Evolutionary conservation across 257 asterid genomes (phyloP).

Genomic region (Galeopsis tetrahit): DNA sequence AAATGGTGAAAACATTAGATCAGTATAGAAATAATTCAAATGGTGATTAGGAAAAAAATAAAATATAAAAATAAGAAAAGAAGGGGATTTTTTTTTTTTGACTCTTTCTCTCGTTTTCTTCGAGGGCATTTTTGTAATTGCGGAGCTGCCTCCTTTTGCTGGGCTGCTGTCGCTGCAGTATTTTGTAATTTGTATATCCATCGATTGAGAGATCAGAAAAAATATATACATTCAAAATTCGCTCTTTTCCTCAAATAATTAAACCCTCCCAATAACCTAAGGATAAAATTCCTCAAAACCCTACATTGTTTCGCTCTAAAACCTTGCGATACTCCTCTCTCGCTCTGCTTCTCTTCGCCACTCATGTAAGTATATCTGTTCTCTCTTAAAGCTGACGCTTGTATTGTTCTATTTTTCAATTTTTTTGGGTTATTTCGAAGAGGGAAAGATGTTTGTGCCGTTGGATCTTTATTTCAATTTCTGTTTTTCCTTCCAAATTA

Average conservation of each 20-base stretch:
- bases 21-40: too few relatives aligned
- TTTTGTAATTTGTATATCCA: not conserved
- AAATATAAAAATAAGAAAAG: too few relatives aligned
- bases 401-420: not conserved
- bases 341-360: constrained; percentile 1
- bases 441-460: not conserved
- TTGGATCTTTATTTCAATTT: constrained; percentile 10
- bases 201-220: not conserved
- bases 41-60: too few relatives aligned
- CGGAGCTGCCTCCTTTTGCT: not conserved
- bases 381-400: not conserved
- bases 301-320: constrained; percentile 28
- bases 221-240: not conserved
- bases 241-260: constrained; percentile 5
- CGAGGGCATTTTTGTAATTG: constrained; percentile 7
- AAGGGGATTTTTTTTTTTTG: too few relatives aligned
- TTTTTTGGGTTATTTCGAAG: not conserved
- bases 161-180: constrained; percentile 1
- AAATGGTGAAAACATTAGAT: too few relatives aligned
- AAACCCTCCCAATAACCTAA: constrained; percentile 23
- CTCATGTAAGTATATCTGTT: constrained; percentile 25
- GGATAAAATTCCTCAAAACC: constrained; percentile 34
- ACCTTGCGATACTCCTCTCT: constrained; percentile 7
- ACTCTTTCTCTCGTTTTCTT: too few relatives aligned
- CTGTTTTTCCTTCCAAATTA: not conserved